Conservation (phyloP, 306 rosid species). For the Herpetospermum pedunculosum region DNA sequence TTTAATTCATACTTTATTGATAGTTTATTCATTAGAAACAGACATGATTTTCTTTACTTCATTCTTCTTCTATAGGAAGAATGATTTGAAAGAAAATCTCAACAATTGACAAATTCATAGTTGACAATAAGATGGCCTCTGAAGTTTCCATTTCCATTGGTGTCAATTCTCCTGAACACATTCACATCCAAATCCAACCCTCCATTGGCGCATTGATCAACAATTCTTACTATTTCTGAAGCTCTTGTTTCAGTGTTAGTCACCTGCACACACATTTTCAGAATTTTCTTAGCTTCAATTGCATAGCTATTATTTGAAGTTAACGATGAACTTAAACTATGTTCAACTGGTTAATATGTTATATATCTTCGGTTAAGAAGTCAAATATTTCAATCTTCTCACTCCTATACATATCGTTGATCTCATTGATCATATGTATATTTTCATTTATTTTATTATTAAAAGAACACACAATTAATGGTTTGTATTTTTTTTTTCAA, state of each 20-base stretch:
- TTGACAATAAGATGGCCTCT: background rate
- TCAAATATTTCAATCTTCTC: no score
- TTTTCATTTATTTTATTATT: no score
- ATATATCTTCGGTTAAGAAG: no score
- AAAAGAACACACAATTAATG: no score
- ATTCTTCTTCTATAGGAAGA: background rate
- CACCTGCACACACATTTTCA: no score
- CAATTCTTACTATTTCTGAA: constrained; percentile 34
- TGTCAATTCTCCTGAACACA: constrained; percentile 32
- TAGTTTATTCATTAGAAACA: background rate
- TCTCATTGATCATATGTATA: no score
- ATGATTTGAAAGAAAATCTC: background rate
- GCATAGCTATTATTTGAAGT: no score
- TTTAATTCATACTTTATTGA: background rate
- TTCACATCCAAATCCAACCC: constrained; percentile 48
- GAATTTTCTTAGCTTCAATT: no score
- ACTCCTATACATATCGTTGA: no score
- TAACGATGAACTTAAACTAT: no score
- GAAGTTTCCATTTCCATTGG: constrained; percentile 12
- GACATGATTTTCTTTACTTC: background rate
- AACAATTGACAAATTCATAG: background rate
- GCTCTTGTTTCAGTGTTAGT: constrained; percentile 38
- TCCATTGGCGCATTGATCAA: constrained; percentile 45
- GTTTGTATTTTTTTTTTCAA: no score
- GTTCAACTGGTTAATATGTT: no score